Percentiles rank a stretch among this genome's conserved stretches.
Evolutionary conservation across 2,329 filamentous ascomycete genomes (phyloP).

Genomic region (Acephala macrosclerotiorum): DNA sequence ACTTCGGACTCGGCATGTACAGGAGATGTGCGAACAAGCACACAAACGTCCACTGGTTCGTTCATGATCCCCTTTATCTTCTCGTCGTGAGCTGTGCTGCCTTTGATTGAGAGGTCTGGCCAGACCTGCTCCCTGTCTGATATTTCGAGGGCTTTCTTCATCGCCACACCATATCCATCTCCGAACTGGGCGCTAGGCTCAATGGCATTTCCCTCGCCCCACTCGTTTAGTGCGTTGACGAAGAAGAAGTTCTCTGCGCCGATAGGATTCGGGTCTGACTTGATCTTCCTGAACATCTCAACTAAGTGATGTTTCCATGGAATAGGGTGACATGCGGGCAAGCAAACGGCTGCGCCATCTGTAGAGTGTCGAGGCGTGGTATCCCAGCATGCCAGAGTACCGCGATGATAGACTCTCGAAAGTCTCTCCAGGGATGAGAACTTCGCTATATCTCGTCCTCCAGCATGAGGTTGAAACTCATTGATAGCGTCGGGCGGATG

Average conservation of each 20-base stretch:
- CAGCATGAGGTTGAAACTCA: constrained; percentile 26
- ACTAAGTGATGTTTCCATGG: constrained; percentile 20
- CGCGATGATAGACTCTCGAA: constrained; percentile 22
- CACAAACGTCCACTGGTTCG: constrained; percentile 17
- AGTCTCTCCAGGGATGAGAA: constrained; percentile 15
- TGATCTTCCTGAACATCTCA: constrained; percentile 26
- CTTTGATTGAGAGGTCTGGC: constrained; percentile 12
- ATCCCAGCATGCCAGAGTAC: constrained; percentile 25
- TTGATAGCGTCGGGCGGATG: constrained; percentile 23
- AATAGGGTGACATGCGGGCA: constrained; percentile 20
- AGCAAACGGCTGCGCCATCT: constrained; percentile 5
- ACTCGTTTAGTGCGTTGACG: constrained; percentile 26
- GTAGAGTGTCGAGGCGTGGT: constrained; percentile 25
- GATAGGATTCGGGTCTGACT: constrained; percentile 25
- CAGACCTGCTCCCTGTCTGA: constrained; percentile 22
- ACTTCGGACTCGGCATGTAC: constrained; percentile 10
- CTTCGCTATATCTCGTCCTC: constrained; percentile 15
- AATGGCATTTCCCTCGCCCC: constrained; percentile 25
- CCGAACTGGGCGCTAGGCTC: constrained; percentile 27
- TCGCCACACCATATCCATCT: constrained; percentile 22
- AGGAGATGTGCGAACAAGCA: constrained; percentile 16
- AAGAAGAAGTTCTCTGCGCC: constrained; percentile 28
- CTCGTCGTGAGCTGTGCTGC: not conserved
- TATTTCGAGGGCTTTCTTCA: constrained; percentile 21
- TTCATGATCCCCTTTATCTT: not conserved